These are phyloP conservation scores for Plantago ovata DNA, from an alignment of 257 asterid genomes.

Conservation along the genomic window DNA sequence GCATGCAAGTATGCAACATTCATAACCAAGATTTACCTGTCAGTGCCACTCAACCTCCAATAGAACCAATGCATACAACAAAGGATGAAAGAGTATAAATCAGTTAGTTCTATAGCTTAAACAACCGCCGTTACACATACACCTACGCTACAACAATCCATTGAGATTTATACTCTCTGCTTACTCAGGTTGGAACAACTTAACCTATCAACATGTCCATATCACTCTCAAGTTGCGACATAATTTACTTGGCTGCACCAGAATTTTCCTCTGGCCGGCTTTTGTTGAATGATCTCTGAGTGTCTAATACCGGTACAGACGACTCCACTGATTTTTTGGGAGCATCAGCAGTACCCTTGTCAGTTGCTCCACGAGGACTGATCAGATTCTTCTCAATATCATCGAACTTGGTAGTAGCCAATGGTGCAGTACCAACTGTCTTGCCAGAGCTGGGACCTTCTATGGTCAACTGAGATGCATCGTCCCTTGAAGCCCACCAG, in stretches of 20 bases:
- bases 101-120: too few relatives aligned
- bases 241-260: slow-evolving; percentile 18
- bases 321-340: slow-evolving; percentile 53
- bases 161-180: too few relatives aligned
- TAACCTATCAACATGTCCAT: neutral
- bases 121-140: too few relatives aligned
- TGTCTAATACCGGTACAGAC: slow-evolving; percentile 38
- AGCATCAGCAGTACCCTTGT: slow-evolving; percentile 31
- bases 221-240: neutral
- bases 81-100: too few relatives aligned
- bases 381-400: slow-evolving; percentile 55
- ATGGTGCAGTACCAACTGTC: slow-evolving; percentile 52
- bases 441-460: slow-evolving; percentile 47
- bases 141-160: too few relatives aligned
- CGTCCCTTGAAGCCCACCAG: slow-evolving; percentile 85
- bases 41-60: too few relatives aligned
- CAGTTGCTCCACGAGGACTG: slow-evolving; percentile 49
- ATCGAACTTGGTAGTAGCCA: slow-evolving; percentile 67
- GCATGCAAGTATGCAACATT: too few relatives aligned
- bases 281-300: slow-evolving; percentile 40
- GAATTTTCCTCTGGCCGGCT: slow-evolving; percentile 25
- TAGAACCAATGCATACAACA: too few relatives aligned
- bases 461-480: slow-evolving; percentile 59
- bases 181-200: neutral
- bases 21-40: too few relatives aligned